Evolutionary conservation across 768 basidiomycete species (phyloP).

Genomic region (Piloderma croceum): DNA sequence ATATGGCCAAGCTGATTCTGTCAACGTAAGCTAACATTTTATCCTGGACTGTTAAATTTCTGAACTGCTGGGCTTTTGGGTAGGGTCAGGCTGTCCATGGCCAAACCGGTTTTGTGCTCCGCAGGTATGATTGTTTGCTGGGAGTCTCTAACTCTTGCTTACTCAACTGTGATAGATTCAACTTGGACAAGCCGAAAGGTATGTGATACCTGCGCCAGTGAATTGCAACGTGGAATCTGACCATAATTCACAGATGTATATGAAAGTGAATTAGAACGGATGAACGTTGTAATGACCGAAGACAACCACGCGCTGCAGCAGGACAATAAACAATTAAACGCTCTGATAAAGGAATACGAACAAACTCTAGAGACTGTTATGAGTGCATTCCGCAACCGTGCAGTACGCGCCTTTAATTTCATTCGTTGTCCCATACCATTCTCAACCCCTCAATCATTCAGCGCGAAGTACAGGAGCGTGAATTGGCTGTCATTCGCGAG

Average conservation of each 20-base stretch:
- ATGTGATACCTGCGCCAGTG: constrained; percentile 4
- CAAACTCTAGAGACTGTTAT: constrained; percentile 93
- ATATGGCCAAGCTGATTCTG: constrained; percentile 64
- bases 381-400: constrained; percentile 83
- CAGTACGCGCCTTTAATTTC: constrained; percentile 50
- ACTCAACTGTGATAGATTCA: constrained; percentile 50
- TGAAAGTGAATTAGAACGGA: constrained; percentile 81
- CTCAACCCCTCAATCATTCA: constrained; percentile 26
- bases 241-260: constrained; percentile 63
- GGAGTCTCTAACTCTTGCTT: constrained; percentile 2
- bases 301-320: constrained; percentile 85
- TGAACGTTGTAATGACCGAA: constrained; percentile 69
- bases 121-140: constrained; percentile 49
- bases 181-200: constrained; percentile 86
- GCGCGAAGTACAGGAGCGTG: constrained; percentile 91
- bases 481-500: constrained; percentile 82
- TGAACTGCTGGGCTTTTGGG: not conserved
- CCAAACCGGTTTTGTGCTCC: constrained; percentile 87
- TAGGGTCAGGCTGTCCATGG: constrained; percentile 86
- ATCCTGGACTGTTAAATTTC: no score
- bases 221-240: not conserved
- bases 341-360: constrained; percentile 93
- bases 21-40: constrained; percentile 62
- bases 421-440: constrained; percentile 4
- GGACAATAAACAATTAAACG: constrained; percentile 93